phyloP scores from a whole-genome alignment of 2,329 filamentous ascomycete genomes.

The Cordyceps farinosa region DNA sequence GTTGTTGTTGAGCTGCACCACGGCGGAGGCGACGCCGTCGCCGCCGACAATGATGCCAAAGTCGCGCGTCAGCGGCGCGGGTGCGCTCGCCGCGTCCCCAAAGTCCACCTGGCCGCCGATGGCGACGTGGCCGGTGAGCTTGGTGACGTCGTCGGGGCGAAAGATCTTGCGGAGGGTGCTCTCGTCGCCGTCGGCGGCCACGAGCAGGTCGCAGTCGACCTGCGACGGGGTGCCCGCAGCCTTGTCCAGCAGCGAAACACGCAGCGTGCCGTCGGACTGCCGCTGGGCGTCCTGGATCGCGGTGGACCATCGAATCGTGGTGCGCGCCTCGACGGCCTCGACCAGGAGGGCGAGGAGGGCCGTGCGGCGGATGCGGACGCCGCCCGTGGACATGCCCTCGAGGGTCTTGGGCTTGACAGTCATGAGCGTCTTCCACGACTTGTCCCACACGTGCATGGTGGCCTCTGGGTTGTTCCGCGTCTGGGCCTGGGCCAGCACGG shows the following conservation, averaged over 20 bases:
- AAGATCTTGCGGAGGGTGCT: constrained; percentile 35
- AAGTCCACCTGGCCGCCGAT: constrained; percentile 35
- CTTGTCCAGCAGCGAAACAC: constrained; percentile 8
- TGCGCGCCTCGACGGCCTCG: constrained; percentile 22
- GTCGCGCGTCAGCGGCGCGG: constrained; percentile 29
- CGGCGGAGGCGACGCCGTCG: constrained; percentile 35
- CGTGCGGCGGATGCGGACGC: constrained; percentile 30
- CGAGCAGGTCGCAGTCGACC: constrained; percentile 34
- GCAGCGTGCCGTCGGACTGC: constrained; percentile 5
- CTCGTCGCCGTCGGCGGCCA: constrained; percentile 39
- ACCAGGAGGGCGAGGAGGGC: constrained; percentile 29
- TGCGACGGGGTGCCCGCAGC: neutral
- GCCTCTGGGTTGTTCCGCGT: constrained; percentile 23
- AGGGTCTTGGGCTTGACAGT: constrained; percentile 25
- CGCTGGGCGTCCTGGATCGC: constrained; percentile 1
- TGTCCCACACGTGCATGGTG: constrained; percentile 33
- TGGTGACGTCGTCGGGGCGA: constrained; percentile 33
- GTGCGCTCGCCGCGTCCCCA: constrained; percentile 24
- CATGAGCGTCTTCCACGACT: constrained; percentile 28
- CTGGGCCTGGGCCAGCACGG: constrained; percentile 26
- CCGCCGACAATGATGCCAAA: constrained; percentile 35
- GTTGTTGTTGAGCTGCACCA: constrained; percentile 37
- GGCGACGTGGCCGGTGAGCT: constrained; percentile 33
- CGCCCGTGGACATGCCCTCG: constrained; percentile 24
- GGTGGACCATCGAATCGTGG: constrained; percentile 13